phyloP scores from a whole-genome alignment of 192 early-diverging fungal genomes.

The Helicostylum pulchrum region DNA sequence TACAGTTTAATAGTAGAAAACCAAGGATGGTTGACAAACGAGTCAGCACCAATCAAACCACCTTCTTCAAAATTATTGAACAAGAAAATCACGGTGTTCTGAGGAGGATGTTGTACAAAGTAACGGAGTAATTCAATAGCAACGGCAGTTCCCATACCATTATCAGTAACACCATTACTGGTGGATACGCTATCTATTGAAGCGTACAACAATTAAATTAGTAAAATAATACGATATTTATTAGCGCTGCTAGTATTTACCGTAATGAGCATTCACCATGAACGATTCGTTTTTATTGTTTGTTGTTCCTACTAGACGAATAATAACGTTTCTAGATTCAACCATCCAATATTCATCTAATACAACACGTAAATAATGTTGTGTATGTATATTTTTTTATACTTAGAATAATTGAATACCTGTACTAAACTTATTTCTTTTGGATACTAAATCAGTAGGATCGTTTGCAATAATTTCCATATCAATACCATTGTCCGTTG shows the following conservation, averaged over 20 bases:
- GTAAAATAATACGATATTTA: not conserved
- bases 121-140: constrained; percentile 64
- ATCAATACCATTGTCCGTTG: constrained; percentile 11
- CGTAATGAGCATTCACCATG: constrained; percentile 68
- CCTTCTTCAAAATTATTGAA: constrained; percentile 73
- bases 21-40: constrained; percentile 67
- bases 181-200: constrained; percentile 59
- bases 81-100: constrained; percentile 63
- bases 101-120: constrained; percentile 53
- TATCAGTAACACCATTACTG: constrained; percentile 69
- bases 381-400: not conserved
- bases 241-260: constrained; percentile 16
- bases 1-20: constrained; percentile 58
- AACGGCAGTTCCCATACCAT: constrained; percentile 62
- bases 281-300: constrained; percentile 45
- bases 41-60: constrained; percentile 59
- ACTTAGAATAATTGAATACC: constrained; percentile 3
- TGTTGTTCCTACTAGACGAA: constrained; percentile 55
- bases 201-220: not conserved
- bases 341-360: constrained; percentile 32
- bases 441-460: constrained; percentile 4
- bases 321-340: constrained; percentile 55
- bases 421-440: constrained; percentile 12
- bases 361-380: not conserved
- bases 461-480: constrained; percentile 31